Conservation (phyloP, 164 flowering plant species). For the Nelumbo lutea region DNA sequence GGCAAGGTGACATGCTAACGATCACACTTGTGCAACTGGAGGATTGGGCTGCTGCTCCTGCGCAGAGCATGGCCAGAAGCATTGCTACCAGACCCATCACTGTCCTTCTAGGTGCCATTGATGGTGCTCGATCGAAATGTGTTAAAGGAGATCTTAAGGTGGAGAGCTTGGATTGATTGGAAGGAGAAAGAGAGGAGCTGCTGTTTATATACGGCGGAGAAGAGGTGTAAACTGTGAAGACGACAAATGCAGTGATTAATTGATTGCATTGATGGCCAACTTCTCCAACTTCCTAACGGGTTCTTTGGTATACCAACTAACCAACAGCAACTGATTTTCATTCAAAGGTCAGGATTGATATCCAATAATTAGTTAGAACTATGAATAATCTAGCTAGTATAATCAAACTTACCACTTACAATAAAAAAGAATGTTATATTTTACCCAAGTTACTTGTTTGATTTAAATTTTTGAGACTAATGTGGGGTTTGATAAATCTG, state of each 20-base stretch:
- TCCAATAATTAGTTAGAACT: too few species aligned
- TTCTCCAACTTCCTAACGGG: not conserved
- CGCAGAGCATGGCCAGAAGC: conserved; percentile 1
- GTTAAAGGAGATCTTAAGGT: not conserved
- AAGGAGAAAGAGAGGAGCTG: not conserved
- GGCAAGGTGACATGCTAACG: conserved; percentile 35
- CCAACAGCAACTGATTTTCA: too few species aligned
- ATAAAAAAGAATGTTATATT: too few species aligned
- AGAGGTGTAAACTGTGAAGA: not conserved
- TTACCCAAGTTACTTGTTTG: too few species aligned
- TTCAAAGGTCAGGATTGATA: too few species aligned
- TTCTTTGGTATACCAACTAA: not conserved
- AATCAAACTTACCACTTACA: too few species aligned
- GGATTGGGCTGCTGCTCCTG: conserved; percentile 19
- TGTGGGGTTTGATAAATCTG: too few species aligned
- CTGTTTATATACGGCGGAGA: not conserved
- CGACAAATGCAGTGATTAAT: too few species aligned
- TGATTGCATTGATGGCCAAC: not conserved
- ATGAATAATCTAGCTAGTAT: too few species aligned
- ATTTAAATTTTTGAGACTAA: too few species aligned
- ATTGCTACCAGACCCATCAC: not conserved
- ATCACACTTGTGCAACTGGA: conserved; percentile 25
- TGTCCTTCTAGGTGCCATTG: not conserved
- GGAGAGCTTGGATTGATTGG: not conserved
- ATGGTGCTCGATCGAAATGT: not conserved